phyloP scores from a whole-genome alignment of 2,329 filamentous ascomycete species.

The Claviceps humidiphila region DNA sequence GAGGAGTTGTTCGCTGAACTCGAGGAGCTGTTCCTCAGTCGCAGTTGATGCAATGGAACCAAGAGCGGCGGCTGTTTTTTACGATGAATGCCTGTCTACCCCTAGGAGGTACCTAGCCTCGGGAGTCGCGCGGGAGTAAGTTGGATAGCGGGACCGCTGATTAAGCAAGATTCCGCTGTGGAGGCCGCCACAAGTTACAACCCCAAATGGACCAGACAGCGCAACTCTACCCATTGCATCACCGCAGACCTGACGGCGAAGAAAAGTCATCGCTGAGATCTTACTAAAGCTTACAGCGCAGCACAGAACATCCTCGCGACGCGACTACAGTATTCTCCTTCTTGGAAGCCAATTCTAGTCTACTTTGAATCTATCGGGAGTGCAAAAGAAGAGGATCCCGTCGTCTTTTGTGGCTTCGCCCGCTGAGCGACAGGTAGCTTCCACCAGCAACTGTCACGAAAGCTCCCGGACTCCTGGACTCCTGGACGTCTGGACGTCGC shows the following conservation, averaged over 20 bases:
- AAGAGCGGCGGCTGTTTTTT: too few species aligned
- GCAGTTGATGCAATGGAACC: too few species aligned
- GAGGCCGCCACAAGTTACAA: background rate
- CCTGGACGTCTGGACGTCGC: background rate
- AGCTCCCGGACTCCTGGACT: too few species aligned
- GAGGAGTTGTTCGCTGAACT: too few species aligned
- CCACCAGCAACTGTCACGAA: background rate
- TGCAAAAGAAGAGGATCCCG: background rate
- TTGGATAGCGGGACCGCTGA: background rate
- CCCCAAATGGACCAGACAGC: conserved; percentile 16
- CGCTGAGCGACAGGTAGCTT: background rate
- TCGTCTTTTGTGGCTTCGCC: background rate
- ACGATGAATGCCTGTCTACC: too few species aligned
- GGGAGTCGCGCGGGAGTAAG: too few species aligned
- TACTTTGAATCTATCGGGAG: background rate
- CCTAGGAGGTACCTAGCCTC: too few species aligned
- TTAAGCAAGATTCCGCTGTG: conserved; percentile 2
- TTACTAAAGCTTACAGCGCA: background rate
- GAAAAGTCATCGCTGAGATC: background rate
- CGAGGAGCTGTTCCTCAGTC: too few species aligned
- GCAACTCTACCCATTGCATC: conserved; percentile 26
- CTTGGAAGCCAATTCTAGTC: background rate
- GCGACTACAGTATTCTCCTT: background rate
- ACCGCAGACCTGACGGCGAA: conserved; percentile 14
- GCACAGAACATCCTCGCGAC: background rate